Base-by-base conservation (phyloP, 805 yeast genomes). In the Suhomyces sp. region DNA sequence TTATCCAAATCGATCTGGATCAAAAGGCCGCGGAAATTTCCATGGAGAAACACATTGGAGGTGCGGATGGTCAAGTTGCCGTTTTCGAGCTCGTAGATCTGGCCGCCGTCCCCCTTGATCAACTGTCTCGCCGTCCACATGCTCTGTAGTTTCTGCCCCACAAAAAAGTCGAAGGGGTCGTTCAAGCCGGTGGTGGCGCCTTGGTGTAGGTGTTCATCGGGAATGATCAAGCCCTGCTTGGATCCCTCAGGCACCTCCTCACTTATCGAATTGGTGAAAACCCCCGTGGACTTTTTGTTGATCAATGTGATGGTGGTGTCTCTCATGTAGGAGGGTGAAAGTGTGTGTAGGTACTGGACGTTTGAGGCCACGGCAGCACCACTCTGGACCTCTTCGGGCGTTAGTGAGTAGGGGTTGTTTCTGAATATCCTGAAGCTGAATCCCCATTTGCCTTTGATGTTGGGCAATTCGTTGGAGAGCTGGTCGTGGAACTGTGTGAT, bases 71-170 rank as follows among this genome's bases (percentile, higher is more conserved):
- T 69, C 59, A 85, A 74, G 40, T 71, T 75, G 13, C 85, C 86
- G 46, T 71, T 66, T 66, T 76, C 79, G 2, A 87, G 61, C 55
- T 81, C 80, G 62, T 85, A 88, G 5, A 82, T 80, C 50, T 79
- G 78, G 0, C 96, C 96, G 8, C 87, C 86, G 55, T 87, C 92
- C 1, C 93, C 94, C 60, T 82, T 80, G 48, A 88, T 78, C 8
- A 80, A 73, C 65, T 89, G 96, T 55, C 89, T 73, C 44, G 81
- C 75, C 0, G 76, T 69, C 96, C 96, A 89, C 48, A 86, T 64
- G 57, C 88, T 81, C 63, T 84, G 87, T 50, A 89, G 66, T 60
- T 87, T 86, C 31, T 77, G 77, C 19, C 72, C 72, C 2, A 86
- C 65, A 44, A 88, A 75, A 36, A 66, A 63, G 48, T 84, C 89